Evolutionary conservation across 352 stramenopile species (phyloP), one percentile per base, ranked within the genome.

Genomic region (Phytophthora citricola): DNA sequence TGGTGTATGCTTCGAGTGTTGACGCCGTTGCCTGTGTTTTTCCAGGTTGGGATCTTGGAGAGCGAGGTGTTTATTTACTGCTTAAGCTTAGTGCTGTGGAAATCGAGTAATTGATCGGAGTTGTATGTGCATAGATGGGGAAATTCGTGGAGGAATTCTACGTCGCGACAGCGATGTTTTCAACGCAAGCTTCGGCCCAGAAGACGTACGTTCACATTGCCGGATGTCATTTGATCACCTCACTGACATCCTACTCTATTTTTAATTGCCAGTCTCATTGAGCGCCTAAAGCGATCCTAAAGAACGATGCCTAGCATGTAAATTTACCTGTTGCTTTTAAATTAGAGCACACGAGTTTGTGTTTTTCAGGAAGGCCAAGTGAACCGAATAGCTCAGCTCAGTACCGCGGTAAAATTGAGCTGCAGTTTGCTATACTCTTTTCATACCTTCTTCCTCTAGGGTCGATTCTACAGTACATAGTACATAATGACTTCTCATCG

Each of bases 61-160:
- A 27, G 47, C 44, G 62, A 71, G 67, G 67, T 36, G 2, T 51
- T 47, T 59, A 20, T 27, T 20, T n/a, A 2, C 27, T 38, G 34
- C n/a, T 20, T 20, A 20, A 20, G 17, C 17, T 20, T 20, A 61
- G 36, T 22, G 3, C 20, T 29, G 5, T 47, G 2, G 31, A 27
- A n/a, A 53, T 12, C 2, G 14, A 61, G 17, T 45, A 32, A 11
- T 46, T 44, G 20, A 69, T 17, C 8, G 10, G 39, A 32, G 41
- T 11, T 9, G 27, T 48, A n/a, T 26, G 52, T 24, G 11, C 15
- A 15, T 48, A 91, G 81, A 78, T 91, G 58, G 56, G 86, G 15
- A 75, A 76, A 45, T 88, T 91, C 22, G 69, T 91, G 5, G 56
- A 80, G 29, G 81, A 91, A 15, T 88, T 91, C 47, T 87, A 89